Evolutionary conservation across 257 asterid species (phyloP).

Genomic region (Gynochthodes officinalis): DNA sequence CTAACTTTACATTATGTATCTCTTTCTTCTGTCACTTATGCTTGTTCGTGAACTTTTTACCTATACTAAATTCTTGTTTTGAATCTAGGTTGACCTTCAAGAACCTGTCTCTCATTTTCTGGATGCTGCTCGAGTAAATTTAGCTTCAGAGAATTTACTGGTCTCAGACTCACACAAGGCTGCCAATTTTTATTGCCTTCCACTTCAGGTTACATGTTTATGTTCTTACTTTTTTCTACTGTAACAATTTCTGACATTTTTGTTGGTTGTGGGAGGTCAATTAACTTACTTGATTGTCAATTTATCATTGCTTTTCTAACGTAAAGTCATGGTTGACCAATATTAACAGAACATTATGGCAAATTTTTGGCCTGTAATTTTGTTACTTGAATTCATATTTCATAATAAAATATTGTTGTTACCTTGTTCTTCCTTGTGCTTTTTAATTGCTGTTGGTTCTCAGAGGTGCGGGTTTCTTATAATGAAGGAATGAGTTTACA

Average conservation of each 20-base stretch:
- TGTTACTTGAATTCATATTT: background rate
- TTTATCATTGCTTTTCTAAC: background rate
- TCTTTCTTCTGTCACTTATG: background rate
- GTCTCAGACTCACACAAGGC: conserved; percentile 65
- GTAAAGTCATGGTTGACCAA: background rate
- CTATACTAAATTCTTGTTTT: background rate
- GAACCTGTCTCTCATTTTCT: conserved; percentile 95
- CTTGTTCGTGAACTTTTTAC: background rate
- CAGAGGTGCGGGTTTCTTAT: background rate
- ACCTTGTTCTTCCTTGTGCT: background rate
- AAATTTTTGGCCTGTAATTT: background rate
- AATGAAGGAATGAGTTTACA: background rate
- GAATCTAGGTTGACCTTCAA: conserved; percentile 81
- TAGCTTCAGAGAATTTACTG: conserved; percentile 65
- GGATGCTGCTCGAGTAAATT: conserved; percentile 73
- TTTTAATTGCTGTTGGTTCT: background rate
- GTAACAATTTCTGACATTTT: background rate
- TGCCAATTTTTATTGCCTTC: conserved; percentile 71
- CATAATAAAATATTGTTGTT: background rate
- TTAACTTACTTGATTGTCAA: background rate
- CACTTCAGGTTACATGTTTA: conserved; percentile 68
- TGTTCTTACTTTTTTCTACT: background rate
- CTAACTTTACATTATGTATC: background rate
- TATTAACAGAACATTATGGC: background rate
- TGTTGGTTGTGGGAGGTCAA: no score